A percentile compares a stretch with the other conserved stretches of the same genome.
Conservation (phyloP, 2,329 filamentous ascomycete genomes). For the Cercospora brassicicola region DNA sequence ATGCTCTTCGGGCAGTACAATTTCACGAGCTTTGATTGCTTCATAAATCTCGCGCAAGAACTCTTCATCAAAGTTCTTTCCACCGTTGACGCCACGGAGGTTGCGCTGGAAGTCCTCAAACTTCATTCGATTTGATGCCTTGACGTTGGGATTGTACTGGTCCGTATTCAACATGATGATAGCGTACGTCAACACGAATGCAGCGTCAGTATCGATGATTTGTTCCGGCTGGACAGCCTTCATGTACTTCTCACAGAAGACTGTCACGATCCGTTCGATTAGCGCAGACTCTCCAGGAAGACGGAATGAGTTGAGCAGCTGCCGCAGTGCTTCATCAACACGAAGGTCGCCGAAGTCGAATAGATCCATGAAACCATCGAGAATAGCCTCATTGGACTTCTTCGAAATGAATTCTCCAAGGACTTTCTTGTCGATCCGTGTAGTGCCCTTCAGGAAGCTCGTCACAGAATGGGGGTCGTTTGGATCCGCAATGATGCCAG, state of each 20-base stretch:
- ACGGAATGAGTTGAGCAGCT: slow-evolving; percentile 87
- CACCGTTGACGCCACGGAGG: slow-evolving; percentile 83
- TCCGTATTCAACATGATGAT: slow-evolving; percentile 98
- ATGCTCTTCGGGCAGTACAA: slow-evolving; percentile 94
- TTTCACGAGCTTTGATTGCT: slow-evolving; percentile 88
- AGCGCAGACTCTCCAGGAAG: slow-evolving; percentile 88
- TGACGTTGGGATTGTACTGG: slow-evolving; percentile 91
- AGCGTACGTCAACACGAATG: slow-evolving; percentile 89
- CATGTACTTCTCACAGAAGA: slow-evolving; percentile 84
- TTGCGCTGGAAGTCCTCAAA: slow-evolving; percentile 81
- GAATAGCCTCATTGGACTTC: slow-evolving; percentile 77
- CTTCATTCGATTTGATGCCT: slow-evolving; percentile 76
- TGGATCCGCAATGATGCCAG: slow-evolving; percentile 78
- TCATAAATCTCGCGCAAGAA: slow-evolving; percentile 86
- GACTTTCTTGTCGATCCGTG: slow-evolving; percentile 82
- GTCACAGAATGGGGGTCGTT: slow-evolving; percentile 76
- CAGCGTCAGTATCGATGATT: slow-evolving; percentile 80
- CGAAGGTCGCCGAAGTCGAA: slow-evolving; percentile 86
- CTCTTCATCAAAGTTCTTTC: slow-evolving; percentile 77
- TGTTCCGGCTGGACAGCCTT: slow-evolving; percentile 67
- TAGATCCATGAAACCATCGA: slow-evolving; percentile 79
- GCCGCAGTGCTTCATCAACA: slow-evolving; percentile 84
- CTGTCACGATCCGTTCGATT: slow-evolving; percentile 87
- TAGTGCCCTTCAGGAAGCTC: slow-evolving; percentile 83
- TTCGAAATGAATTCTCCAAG: slow-evolving; percentile 94